phyloP scores from a whole-genome alignment of 2,329 filamentous ascomycete genomes.

The Colletotrichum musicola region DNA sequence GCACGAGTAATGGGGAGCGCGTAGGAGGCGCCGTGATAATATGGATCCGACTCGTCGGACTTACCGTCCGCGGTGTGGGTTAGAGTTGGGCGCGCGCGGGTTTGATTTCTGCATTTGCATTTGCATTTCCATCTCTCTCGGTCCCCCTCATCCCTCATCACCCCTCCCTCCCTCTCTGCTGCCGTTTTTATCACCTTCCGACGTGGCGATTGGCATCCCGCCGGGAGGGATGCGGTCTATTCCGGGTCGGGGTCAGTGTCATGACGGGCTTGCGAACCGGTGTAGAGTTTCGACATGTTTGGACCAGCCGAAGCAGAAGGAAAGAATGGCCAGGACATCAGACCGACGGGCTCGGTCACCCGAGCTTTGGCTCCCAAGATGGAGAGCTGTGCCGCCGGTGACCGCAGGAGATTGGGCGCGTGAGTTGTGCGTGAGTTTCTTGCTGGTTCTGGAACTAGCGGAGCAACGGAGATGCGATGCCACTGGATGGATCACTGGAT shows the following conservation, averaged over 20 bases:
- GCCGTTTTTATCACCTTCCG: no score
- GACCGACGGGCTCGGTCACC: neutral
- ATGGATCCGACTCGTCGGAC: slow-evolving; percentile 7
- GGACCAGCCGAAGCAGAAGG: neutral
- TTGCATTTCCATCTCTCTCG: no score
- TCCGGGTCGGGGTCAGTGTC: neutral
- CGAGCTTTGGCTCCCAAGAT: no score
- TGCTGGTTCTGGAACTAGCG: neutral
- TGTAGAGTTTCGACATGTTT: neutral
- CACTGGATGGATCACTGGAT: neutral
- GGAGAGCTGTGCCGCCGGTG: neutral
- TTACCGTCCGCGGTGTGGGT: slow-evolving; percentile 4
- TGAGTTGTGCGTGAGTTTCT: neutral
- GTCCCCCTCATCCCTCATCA: no score
- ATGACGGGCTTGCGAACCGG: neutral
- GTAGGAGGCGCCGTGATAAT: neutral
- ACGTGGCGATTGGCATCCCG: neutral
- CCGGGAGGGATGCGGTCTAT: neutral
- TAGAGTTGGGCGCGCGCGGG: slow-evolving; percentile 1
- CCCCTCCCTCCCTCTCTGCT: no score
- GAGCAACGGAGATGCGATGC: neutral
- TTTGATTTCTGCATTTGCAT: no score
- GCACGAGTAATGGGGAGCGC: slow-evolving; percentile 1
- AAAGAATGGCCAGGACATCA: neutral
- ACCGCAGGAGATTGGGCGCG: slow-evolving; percentile 1